Conservation (phyloP, 495 filamentous ascomycete genomes). For the Neurospora sp. region DNA sequence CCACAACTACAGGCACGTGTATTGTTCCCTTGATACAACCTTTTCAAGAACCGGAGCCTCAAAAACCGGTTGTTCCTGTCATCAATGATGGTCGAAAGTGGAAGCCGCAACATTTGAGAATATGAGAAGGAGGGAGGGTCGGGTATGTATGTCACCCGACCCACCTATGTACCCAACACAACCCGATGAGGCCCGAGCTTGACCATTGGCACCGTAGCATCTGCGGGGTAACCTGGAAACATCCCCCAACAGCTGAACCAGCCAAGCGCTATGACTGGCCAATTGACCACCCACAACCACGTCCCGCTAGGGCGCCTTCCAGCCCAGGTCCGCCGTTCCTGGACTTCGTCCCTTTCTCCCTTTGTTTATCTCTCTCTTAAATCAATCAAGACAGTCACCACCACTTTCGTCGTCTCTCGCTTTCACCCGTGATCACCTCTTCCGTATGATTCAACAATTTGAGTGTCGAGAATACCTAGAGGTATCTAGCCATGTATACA, state of each 20-base stretch:
- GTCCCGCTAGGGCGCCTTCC: too few relatives aligned
- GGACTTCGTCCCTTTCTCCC: too few relatives aligned
- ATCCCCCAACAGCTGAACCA: too few relatives aligned
- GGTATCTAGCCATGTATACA: too few relatives aligned
- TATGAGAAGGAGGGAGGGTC: background rate
- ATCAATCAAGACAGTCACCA: too few relatives aligned
- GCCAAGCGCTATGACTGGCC: too few relatives aligned
- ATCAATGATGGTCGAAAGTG: background rate
- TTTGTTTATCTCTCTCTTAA: too few relatives aligned
- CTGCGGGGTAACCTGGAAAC: background rate
- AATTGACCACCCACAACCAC: too few relatives aligned
- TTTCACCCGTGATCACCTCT: too few relatives aligned
- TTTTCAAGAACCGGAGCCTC: background rate
- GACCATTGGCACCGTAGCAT: background rate
- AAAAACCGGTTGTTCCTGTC: background rate
- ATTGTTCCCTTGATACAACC: background rate
- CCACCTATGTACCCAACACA: background rate
- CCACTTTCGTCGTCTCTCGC: too few relatives aligned
- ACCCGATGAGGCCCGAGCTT: background rate
- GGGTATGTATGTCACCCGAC: background rate
- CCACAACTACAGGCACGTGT: too few relatives aligned
- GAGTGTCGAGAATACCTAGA: too few relatives aligned
- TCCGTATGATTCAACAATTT: background rate
- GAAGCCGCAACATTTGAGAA: background rate
- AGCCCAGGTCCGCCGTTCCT: background rate